Base-by-base conservation (phyloP, 2,329 filamentous ascomycete species). In the Fusarium setosum region DNA sequence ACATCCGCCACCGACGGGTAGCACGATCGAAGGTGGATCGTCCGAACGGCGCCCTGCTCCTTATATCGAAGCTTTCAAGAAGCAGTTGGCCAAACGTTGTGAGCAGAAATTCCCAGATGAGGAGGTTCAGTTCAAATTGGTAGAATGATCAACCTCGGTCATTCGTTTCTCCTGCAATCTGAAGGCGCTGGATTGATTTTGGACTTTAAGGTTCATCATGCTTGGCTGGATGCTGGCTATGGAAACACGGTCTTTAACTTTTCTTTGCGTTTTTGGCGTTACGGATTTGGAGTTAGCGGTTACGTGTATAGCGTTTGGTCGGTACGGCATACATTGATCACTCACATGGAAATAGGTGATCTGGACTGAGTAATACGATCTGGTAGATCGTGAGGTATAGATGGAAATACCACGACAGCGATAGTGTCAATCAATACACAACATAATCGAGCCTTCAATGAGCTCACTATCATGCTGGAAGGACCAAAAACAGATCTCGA, bases 321-420 rank as follows among this genome's bases (percentile, higher is more conserved):
- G 41, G 45, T 51, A 58, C 11, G 37, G 42, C 38, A 56, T 31
- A 26, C 17, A 42, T 64, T 42, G 20, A 56, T 40, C 29, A 44
- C 18, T 32, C 41, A 55, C 23, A 48, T 23, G 56, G 40, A 44
- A 49, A 55, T 48, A 61, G 45, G 49, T 37, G 63, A 52, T 37
- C 49, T 15, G 57, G 63, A 59, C 34, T 54, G 29, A 65, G 45
- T 48, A 56, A 58, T 47, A 54, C 56, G 52, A 55, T 62, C 52
- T 29, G 45, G 42, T 21, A 54, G 54, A 67, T 54, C 47, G 52
- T 40, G 23, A 41, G 52, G 63, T 51, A 59, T 37, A 49, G 47
- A 63, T 53, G 58, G 35, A 31, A 55, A 63, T 63, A 66, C 58
- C 58, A 66, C 12, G 40, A 52, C 35, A 65, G 58, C 58, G 52